A percentile compares a stretch with the other conserved stretches of the same genome.
phyloP scores from a whole-genome alignment of 2,329 filamentous ascomycete species.

The Xylariomycetidae sp. region DNA sequence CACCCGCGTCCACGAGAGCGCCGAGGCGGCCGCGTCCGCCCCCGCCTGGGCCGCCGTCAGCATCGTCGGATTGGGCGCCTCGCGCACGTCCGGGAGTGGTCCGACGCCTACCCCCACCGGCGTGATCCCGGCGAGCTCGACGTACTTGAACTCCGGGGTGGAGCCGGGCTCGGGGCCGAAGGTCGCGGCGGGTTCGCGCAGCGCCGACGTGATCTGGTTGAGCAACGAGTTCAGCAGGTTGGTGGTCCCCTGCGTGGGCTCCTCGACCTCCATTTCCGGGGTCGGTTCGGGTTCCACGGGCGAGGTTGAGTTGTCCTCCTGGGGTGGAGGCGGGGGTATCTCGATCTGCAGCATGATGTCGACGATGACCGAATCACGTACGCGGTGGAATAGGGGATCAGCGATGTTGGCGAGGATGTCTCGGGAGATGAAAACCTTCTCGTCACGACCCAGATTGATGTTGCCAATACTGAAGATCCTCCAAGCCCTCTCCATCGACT shows the following conservation, averaged over 20 bases:
- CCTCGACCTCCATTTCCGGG: conserved; percentile 23
- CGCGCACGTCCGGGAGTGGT: conserved; percentile 59
- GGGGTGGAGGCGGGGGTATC: conserved; percentile 8
- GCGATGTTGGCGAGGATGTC: conserved; percentile 69
- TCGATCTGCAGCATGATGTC: conserved; percentile 63
- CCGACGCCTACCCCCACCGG: conserved; percentile 55
- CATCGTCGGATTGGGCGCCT: conserved; percentile 42
- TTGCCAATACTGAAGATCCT: conserved; percentile 76
- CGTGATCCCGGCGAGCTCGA: conserved; percentile 49
- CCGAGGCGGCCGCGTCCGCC: too few relatives aligned
- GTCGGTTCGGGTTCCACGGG: conserved; percentile 19
- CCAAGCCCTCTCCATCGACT: conserved; percentile 44
- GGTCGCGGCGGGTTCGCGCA: conserved; percentile 37
- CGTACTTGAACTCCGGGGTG: conserved; percentile 30
- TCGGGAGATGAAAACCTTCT: conserved; percentile 74
- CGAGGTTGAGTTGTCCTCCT: conserved; percentile 21
- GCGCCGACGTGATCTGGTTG: conserved; percentile 41
- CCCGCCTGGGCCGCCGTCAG: conserved; percentile 25
- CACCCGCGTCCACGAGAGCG: conserved; percentile 62
- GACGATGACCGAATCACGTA: conserved; percentile 65
- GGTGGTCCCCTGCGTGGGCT: conserved; percentile 13
- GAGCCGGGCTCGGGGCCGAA: conserved; percentile 29
- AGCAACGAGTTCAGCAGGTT: conserved; percentile 35
- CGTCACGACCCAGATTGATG: conserved; percentile 76
- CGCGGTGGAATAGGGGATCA: conserved; percentile 77